Conservation (phyloP, 352 stramenopile genomes). For the Nothophytophthora sp. region DNA sequence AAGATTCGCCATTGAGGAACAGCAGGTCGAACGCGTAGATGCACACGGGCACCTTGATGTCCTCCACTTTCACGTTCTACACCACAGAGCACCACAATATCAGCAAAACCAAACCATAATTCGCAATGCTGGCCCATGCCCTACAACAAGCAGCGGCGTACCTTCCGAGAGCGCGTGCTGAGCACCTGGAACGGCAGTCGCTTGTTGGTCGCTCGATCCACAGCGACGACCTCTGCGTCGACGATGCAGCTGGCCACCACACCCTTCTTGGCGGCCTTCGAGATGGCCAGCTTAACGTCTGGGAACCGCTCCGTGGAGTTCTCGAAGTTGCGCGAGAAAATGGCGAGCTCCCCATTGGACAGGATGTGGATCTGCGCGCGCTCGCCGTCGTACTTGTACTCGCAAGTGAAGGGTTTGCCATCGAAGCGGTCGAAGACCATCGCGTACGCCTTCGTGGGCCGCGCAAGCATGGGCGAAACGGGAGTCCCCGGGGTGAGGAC, state of each 20-base stretch:
- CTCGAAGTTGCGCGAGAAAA: slow-evolving; percentile 99
- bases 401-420: slow-evolving; percentile 96
- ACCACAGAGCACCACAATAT: background rate
- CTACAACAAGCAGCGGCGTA: slow-evolving; percentile 24
- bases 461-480: slow-evolving; percentile 99
- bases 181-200: slow-evolving; percentile 99
- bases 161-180: slow-evolving; percentile 96
- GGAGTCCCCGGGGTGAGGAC: slow-evolving; percentile 95
- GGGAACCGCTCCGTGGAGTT: slow-evolving; percentile 98
- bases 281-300: slow-evolving; percentile 79
- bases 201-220: slow-evolving; percentile 95
- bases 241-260: slow-evolving; percentile 94
- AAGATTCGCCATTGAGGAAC: slow-evolving; percentile 96
- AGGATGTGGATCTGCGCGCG: slow-evolving; percentile 96
- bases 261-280: slow-evolving; percentile 52
- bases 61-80: slow-evolving; percentile 81
- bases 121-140: background rate
- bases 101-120: slow-evolving; percentile 4
- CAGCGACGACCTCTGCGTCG: slow-evolving; percentile 99
- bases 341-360: slow-evolving; percentile 87
- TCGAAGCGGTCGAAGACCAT: slow-evolving; percentile 98
- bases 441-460: slow-evolving; percentile 95
- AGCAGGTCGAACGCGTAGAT: slow-evolving; percentile 99
- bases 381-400: slow-evolving; percentile 99
- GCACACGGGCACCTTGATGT: slow-evolving; percentile 91